Evolutionary conservation across 2,329 filamentous ascomycete species (phyloP).

Genomic region (Diaporthe amygdali): DNA sequence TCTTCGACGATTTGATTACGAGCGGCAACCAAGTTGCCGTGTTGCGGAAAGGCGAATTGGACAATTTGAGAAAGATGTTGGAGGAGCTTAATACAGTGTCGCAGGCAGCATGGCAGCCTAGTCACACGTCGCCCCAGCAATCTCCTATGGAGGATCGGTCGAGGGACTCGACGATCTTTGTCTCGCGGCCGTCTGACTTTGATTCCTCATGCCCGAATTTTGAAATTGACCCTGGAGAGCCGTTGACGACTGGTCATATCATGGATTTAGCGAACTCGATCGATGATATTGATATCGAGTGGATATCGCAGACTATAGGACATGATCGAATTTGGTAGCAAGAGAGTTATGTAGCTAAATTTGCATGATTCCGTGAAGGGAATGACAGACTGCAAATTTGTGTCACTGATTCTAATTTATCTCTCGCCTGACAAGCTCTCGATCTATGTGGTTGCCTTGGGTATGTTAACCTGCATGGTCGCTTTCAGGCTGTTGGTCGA

Average conservation of each 20-base stretch:
- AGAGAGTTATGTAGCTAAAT: not conserved
- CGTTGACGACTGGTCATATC: slow-evolving; percentile 50
- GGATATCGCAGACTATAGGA: slow-evolving; percentile 49
- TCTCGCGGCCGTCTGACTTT: not conserved
- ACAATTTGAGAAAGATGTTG: not conserved
- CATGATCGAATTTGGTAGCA: not conserved
- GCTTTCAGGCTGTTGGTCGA: no score
- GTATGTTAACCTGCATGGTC: no score
- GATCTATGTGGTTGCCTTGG: no score
- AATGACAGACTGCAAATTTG: no score
- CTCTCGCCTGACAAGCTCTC: no score
- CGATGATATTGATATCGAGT: slow-evolving; percentile 48
- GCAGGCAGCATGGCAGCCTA: not conserved
- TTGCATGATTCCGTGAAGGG: no score
- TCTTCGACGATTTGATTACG: not conserved
- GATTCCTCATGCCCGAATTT: not conserved
- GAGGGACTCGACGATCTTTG: not conserved
- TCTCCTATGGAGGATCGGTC: not conserved
- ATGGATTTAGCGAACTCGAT: slow-evolving; percentile 54
- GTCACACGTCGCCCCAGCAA: not conserved
- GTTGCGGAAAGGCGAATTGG: not conserved
- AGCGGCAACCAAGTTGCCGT: not conserved
- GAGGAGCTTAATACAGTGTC: slow-evolving; percentile 3
- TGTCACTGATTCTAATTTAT: no score
- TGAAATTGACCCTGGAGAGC: slow-evolving; percentile 33